These are phyloP conservation scores for Protomyces pachydermus DNA, from an alignment of 1,139 yeast species.

Conservation along the genomic window DNA sequence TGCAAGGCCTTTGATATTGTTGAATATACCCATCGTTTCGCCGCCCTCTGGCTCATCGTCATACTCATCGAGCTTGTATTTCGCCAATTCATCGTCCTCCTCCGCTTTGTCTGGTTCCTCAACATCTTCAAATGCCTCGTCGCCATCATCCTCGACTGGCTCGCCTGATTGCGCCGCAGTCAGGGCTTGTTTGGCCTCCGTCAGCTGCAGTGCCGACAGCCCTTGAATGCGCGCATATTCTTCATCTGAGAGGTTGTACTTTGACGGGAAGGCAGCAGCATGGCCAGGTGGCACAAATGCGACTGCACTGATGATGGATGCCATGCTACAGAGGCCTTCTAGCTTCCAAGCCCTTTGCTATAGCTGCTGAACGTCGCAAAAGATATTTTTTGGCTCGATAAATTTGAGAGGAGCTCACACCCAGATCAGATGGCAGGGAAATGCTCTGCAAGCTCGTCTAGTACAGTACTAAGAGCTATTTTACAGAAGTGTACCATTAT, in stretches of 20 bases:
- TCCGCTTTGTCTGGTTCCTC: constrained; percentile 37
- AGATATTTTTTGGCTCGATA: no score
- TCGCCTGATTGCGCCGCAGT: constrained; percentile 38
- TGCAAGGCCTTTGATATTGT: constrained; percentile 45
- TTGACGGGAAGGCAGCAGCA: constrained; percentile 87
- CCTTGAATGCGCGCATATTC: constrained; percentile 88
- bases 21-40: constrained; percentile 42
- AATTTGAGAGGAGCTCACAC: no score
- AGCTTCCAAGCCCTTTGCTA: no score
- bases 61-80: constrained; percentile 78
- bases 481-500: no score
- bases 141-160: constrained; percentile 4
- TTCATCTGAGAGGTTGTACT: constrained; percentile 80
- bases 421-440: no score
- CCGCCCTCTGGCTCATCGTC: constrained; percentile 53
- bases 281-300: constrained; percentile 96
- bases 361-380: no score
- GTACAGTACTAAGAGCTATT: no score
- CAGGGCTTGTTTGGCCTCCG: constrained; percentile 64
- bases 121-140: constrained; percentile 29
- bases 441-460: no score
- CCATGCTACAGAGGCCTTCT: neutral
- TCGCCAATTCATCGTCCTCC: constrained; percentile 77
- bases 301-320: constrained; percentile 77
- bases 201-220: constrained; percentile 75